Evolutionary conservation across 1,139 yeast genomes (phyloP), one percentile per base, ranked within the genome.

Genomic region (Geotrichum klebahnii): DNA sequence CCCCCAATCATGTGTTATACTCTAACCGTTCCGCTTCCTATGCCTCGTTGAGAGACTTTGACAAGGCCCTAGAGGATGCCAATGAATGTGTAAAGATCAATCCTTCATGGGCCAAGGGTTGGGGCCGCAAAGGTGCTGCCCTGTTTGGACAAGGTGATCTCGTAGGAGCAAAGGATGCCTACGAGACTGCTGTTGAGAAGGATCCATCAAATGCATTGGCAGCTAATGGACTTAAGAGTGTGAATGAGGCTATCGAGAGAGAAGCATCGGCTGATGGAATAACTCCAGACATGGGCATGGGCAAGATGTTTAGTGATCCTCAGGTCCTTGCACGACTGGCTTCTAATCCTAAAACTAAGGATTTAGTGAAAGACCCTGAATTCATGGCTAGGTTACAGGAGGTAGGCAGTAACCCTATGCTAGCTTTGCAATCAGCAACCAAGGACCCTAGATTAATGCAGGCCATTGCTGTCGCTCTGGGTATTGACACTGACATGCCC

Each of bases 21-120:
- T 88, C 97, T 50, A 92, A 92, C 72, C 81, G 97, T 68, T 89
- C 97, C n/a, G 98, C 95, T 9, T 79, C 88, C 51, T 84, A 83
- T 62, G 85, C 97, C 2, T 86, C 96, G 12, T 70, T 83, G 70
- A 82, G 82, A 64, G 71, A 88, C 59, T 92, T 81, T 63, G 68
- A 70, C 32, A 73, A 81, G 55, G 97, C 97, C 2, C 74, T 88
- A 54, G 73, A 75, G 51, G 97, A 92, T 67, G 97, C 97, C 23
- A 72, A 85, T 56, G 79, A 84, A 63, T 84, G 96, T 70, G 81
- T 85, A 48, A 77, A 78, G 62, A 80, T 88, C 70, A 88, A 86
- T 58, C 81, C 87, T 20, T 57, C 80, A 2, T 92, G 97, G 97
- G 89, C 96, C 19, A 92, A 92, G 70, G 98, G 97, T 44, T 86